phyloP scores from a whole-genome alignment of 176 grass and related monocot genomes.

The barley (Hordeum vulgare) region DNA sequence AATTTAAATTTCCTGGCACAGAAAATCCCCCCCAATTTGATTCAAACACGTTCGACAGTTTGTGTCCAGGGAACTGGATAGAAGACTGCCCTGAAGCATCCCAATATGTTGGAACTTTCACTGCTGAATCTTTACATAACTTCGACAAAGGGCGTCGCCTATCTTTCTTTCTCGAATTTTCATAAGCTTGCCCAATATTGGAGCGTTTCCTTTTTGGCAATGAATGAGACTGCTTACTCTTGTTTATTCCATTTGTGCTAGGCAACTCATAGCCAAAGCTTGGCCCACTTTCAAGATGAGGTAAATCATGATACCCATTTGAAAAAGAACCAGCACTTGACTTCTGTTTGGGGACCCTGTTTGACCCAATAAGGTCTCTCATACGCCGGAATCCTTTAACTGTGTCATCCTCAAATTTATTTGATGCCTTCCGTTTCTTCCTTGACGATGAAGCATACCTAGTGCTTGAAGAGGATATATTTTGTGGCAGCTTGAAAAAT shows the following conservation, averaged over 20 bases:
- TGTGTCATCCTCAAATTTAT: conserved; percentile 56
- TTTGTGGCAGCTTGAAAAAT: conserved; percentile 43
- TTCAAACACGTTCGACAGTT: conserved; percentile 22
- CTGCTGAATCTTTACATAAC: conserved; percentile 57
- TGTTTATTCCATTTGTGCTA: conserved; percentile 31
- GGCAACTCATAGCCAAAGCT: conserved; percentile 44
- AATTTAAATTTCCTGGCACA: conserved; percentile 24
- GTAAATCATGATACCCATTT: conserved; percentile 32
- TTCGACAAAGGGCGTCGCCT: conserved; percentile 52
- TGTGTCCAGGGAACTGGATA: conserved; percentile 19
- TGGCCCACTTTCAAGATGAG: conserved; percentile 42
- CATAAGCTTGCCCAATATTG: conserved; percentile 63
- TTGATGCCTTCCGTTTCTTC: conserved; percentile 60
- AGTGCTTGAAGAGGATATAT: conserved; percentile 46
- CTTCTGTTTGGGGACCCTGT: conserved; percentile 49
- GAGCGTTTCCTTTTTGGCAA: conserved; percentile 71
- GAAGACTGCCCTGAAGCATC: conserved; percentile 35
- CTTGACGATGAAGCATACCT: conserved; percentile 56
- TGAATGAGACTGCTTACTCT: conserved; percentile 40
- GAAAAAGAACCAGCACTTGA: conserved; percentile 8
- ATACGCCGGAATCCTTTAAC: conserved; percentile 66
- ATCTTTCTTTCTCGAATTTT: conserved; percentile 81
- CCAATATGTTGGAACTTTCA: conserved; percentile 74
- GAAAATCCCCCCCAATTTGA: conserved; percentile 26
- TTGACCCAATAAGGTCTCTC: conserved; percentile 91